A percentile compares a stretch with the other conserved stretches of the same genome.
Evolutionary conservation across 2,329 filamentous ascomycete genomes (phyloP).

Genomic region (Alternaria sp.): DNA sequence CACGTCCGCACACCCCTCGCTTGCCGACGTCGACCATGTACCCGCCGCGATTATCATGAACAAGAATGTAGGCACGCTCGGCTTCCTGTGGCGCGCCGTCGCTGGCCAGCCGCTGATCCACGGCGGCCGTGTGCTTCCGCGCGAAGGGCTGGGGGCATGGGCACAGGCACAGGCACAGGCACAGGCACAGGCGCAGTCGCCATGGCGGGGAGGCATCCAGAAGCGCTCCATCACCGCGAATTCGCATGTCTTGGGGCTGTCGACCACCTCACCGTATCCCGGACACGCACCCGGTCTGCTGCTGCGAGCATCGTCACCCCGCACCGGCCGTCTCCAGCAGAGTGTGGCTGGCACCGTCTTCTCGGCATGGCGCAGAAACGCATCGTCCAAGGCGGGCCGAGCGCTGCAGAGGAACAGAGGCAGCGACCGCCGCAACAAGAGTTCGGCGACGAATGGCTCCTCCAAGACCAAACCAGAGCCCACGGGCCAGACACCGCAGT

Average conservation of each 20-base stretch:
- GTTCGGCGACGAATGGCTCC: conserved; percentile 41
- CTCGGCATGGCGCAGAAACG: conserved; percentile 39
- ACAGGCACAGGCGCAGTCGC: conserved; percentile 15
- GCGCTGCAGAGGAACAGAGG: conserved; percentile 17
- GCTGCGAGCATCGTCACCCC: conserved; percentile 11
- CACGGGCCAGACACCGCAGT: conserved; percentile 27
- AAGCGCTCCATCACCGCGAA: conserved; percentile 18
- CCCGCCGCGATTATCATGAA: conserved; percentile 50
- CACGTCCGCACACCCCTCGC: conserved; percentile 5
- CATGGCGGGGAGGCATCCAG: conserved; percentile 4
- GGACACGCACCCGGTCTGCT: conserved; percentile 16
- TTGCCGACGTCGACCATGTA: conserved; percentile 39
- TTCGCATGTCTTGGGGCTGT: conserved; percentile 3
- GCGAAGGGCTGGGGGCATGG: conserved; percentile 14
- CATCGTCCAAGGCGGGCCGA: conserved; percentile 31
- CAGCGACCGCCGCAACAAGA: conserved; percentile 45
- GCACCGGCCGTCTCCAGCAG: conserved; percentile 14
- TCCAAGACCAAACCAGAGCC: conserved; percentile 27
- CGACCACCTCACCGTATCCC: conserved; percentile 19
- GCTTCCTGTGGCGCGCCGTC: conserved; percentile 40
- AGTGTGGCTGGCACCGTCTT: conserved; percentile 34
- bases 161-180: conserved; percentile 8
- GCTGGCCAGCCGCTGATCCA: conserved; percentile 35
- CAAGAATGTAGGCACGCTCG: conserved; percentile 51
- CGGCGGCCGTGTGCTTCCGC: conserved; percentile 20